Conservation (phyloP, 225 moss, liverwort and hornwort genomes). For the Lunularia cruciata region DNA sequence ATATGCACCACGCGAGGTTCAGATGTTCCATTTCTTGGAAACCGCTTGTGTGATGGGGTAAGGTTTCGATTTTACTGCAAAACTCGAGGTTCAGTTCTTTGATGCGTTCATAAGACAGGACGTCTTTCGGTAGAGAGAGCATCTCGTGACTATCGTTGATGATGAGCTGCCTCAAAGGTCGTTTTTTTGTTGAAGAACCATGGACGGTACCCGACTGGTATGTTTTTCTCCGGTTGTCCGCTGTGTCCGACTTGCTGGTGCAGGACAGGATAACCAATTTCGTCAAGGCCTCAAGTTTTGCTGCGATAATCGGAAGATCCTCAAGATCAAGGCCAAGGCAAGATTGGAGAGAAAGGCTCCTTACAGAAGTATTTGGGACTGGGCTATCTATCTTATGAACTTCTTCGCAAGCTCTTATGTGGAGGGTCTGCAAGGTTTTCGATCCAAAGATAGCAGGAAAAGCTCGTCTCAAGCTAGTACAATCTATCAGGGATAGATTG, state of each 20-base stretch:
- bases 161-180: background rate
- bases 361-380: background rate
- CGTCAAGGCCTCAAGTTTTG: background rate
- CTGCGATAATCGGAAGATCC: background rate
- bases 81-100: too few species aligned
- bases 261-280: background rate
- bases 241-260: background rate
- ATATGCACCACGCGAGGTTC: too few species aligned
- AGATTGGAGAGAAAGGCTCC: background rate
- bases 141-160: too few species aligned
- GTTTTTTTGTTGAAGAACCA: too few species aligned
- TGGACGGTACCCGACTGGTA: background rate
- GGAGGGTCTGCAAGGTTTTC: background rate
- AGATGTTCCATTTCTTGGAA: too few species aligned
- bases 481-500: background rate
- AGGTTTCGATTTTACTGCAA: too few species aligned
- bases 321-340: background rate
- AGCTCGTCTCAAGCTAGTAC: background rate
- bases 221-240: background rate
- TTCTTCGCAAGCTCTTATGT: background rate
- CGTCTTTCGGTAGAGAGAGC: too few species aligned
- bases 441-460: background rate
- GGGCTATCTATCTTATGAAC: background rate
- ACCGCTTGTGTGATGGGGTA: too few species aligned
- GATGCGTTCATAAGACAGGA: too few species aligned